These are phyloP conservation scores for Aspergillus felis DNA, from an alignment of 2,329 filamentous ascomycete genomes.

Conservation along the genomic window DNA sequence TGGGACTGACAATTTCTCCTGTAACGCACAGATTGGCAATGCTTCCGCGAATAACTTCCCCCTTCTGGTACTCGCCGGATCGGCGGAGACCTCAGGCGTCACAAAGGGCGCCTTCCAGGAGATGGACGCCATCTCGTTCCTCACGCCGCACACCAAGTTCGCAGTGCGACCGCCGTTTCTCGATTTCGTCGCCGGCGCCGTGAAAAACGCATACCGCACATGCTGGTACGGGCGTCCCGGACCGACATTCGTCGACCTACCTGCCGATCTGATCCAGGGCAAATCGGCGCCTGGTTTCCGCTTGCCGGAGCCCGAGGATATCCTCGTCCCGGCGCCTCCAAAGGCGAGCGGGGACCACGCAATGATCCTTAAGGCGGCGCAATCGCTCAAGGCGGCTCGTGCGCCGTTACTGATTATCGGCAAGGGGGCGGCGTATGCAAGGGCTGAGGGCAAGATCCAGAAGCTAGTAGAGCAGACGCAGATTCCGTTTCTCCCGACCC, in stretches of 20 bases:
- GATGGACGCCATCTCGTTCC: slow-evolving; percentile 51
- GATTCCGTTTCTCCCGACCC: slow-evolving; percentile 55
- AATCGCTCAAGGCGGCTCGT: slow-evolving; percentile 46
- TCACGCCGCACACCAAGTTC: slow-evolving; percentile 53
- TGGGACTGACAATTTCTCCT: slow-evolving; percentile 1
- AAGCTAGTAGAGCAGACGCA: slow-evolving; percentile 45
- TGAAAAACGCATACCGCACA: slow-evolving; percentile 50
- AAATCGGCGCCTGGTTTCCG: slow-evolving; percentile 17
- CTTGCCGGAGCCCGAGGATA: slow-evolving; percentile 25
- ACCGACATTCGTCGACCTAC: slow-evolving; percentile 52
- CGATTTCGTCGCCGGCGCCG: slow-evolving; percentile 45
- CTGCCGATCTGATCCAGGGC: slow-evolving; percentile 53
- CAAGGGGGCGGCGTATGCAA: slow-evolving; percentile 54
- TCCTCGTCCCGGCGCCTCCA: slow-evolving; percentile 37
- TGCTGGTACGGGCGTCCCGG: slow-evolving; percentile 54
- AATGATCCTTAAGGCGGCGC: slow-evolving; percentile 39
- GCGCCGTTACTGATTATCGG: slow-evolving; percentile 53
- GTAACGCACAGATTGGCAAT: slow-evolving; percentile 41
- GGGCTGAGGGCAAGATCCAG: slow-evolving; percentile 46
- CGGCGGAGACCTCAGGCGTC: slow-evolving; percentile 49
- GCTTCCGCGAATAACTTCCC: slow-evolving; percentile 54
- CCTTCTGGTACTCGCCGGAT: slow-evolving; percentile 52
- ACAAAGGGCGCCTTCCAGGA: slow-evolving; percentile 57
- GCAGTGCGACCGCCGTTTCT: slow-evolving; percentile 44
- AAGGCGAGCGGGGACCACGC: slow-evolving; percentile 44